phyloP scores from a whole-genome alignment of 176 grass and related monocot genomes.

The Puya raimondii region DNA sequence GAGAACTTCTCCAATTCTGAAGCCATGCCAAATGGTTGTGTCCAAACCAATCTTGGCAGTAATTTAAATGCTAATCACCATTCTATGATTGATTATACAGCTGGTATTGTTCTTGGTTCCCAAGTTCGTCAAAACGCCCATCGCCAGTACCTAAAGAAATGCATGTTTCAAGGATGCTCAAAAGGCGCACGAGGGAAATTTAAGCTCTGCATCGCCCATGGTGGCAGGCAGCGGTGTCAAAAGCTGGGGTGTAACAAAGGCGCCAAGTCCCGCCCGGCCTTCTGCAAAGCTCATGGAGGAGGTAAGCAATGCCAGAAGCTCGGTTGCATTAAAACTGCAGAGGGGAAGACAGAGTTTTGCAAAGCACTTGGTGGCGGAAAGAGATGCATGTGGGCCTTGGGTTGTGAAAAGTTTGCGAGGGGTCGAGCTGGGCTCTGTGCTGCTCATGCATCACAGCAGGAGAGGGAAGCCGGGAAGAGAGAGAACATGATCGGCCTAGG shows the following conservation, averaged over 20 bases:
- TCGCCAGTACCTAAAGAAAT: slow-evolving; percentile 50
- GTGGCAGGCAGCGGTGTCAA: slow-evolving; percentile 68
- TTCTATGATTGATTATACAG: slow-evolving; percentile 31
- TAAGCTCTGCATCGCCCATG: slow-evolving; percentile 61
- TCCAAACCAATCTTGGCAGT: slow-evolving; percentile 2
- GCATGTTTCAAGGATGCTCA: slow-evolving; percentile 64
- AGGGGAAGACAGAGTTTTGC: slow-evolving; percentile 69
- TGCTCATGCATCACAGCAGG: slow-evolving; percentile 46
- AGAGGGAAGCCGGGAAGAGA: slow-evolving; percentile 1
- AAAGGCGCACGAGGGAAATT: slow-evolving; percentile 61
- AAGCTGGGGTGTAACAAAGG: slow-evolving; percentile 70
- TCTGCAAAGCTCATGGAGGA: slow-evolving; percentile 74
- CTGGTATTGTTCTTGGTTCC: slow-evolving; percentile 26
- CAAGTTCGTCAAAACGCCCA: slow-evolving; percentile 16
- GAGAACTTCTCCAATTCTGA: neutral
- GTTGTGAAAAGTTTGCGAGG: slow-evolving; percentile 69
- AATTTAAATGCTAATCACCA: neutral
- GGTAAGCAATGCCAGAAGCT: slow-evolving; percentile 53
- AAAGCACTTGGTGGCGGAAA: slow-evolving; percentile 75
- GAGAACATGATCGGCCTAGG: slow-evolving; percentile 34
- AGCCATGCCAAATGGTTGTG: neutral
- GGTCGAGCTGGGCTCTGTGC: slow-evolving; percentile 62
- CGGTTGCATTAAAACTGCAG: slow-evolving; percentile 73
- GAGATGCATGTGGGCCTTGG: slow-evolving; percentile 36
- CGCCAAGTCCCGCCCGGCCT: slow-evolving; percentile 53